Percentiles rank a stretch among this genome's conserved stretches.
Conservation (phyloP, 2,329 filamentous ascomycete genomes). For the Pyricularia grisea region DNA sequence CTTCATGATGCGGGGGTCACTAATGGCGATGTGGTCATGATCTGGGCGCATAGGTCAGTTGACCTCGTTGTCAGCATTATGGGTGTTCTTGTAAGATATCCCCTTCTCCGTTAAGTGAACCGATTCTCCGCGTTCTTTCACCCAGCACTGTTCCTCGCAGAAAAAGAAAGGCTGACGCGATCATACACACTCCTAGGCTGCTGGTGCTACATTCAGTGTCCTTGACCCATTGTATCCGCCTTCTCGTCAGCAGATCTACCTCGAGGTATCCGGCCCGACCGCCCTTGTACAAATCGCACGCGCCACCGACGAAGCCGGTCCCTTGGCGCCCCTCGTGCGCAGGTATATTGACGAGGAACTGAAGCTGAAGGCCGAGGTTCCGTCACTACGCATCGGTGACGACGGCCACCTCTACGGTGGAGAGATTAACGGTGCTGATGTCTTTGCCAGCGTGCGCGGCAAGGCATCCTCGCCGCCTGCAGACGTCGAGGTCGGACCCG, state of each 20-base stretch:
- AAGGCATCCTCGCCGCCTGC: slow-evolving; percentile 45
- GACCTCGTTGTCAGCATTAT: slow-evolving; percentile 61
- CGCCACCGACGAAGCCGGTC: slow-evolving; percentile 56
- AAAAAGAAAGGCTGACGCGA: background rate
- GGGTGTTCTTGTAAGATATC: slow-evolving; percentile 47
- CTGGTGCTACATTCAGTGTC: slow-evolving; percentile 54
- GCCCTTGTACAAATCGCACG: slow-evolving; percentile 66
- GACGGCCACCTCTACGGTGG: slow-evolving; percentile 68
- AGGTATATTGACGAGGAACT: slow-evolving; percentile 67
- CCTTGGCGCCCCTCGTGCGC: slow-evolving; percentile 37
- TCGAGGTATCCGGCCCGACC: slow-evolving; percentile 68
- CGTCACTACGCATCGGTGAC: slow-evolving; percentile 61
- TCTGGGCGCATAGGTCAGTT: slow-evolving; percentile 76
- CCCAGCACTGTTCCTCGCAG: slow-evolving; percentile 5
- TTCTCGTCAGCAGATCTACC: slow-evolving; percentile 70
- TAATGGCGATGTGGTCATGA: slow-evolving; percentile 85
- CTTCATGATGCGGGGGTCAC: slow-evolving; percentile 64
- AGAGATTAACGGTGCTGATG: slow-evolving; percentile 52
- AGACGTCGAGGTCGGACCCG: slow-evolving; percentile 73
- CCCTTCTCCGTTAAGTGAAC: background rate
- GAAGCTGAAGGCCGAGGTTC: slow-evolving; percentile 62
- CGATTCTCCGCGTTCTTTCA: slow-evolving; percentile 25
- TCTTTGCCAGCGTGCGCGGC: slow-evolving; percentile 44
- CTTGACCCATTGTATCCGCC: slow-evolving; percentile 80
- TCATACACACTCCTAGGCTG: slow-evolving; percentile 20